Evolutionary conservation across 345 rosid genomes (phyloP), one percentile per base, ranked within the genome.

Genomic region (Arabis hirsuta): DNA sequence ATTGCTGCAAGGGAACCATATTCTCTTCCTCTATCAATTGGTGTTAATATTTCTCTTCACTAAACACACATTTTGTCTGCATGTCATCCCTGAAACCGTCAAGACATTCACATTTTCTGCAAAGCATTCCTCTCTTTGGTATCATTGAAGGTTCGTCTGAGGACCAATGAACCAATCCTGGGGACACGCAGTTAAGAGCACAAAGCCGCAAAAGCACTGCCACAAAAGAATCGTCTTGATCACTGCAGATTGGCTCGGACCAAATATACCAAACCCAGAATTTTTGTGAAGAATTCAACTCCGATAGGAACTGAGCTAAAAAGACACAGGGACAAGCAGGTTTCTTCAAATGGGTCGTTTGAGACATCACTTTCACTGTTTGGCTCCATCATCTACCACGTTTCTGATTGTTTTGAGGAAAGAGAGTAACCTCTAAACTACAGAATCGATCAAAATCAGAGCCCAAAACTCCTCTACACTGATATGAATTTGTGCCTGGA

Each of bases 331-430:
- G 38, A 20, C 20, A 38, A 5, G 14, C 64, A 45, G 32, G 11
- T 11, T 12, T 63, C 43, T 59, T 20, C 61, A 6, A 12, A 51
- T 1, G 4, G 9, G 4, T 3, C 51, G 58, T 46, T 14, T 13
- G 26, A 72, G 52, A 4, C 34, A 1, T 42, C 51, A 14, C 12
- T 65, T 56, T 46, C 34, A 56, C 36, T 14, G 13, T 51, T 22
- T 8, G 20, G n/a, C 31, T 9, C 11, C 34, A 9, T 59, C 7
- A 19, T 61, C 24, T 12, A 26, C 0, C 1, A 36, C 55, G 61
- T 44, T 11, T 63, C 39, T 56, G 65, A 65, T n/a, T 55, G 44
- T 57, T 24, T 36, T 5, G 44, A 47, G 44, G 68, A 63, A 47
- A 47, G 55, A 22, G 63, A 24, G 32, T 64, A 36, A 39, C 54